phyloP scores from a whole-genome alignment of 768 basidiomycete species.

The Rhodosporidiobolus sp. region DNA sequence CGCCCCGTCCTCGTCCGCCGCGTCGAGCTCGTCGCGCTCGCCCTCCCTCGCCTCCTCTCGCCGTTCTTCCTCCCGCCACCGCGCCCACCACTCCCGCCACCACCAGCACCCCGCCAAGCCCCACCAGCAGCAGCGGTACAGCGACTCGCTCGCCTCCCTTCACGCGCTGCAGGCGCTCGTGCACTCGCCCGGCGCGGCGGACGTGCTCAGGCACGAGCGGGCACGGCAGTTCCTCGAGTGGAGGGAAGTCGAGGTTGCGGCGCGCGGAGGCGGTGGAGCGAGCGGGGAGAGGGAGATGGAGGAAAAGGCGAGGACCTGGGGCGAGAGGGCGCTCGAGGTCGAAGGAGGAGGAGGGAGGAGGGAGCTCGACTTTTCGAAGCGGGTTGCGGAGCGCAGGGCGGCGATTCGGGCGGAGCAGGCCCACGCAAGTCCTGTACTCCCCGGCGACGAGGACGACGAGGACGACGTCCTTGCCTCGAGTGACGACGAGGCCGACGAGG shows the following conservation, averaged over 20 bases:
- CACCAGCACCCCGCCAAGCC: not conserved
- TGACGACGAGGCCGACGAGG: not conserved
- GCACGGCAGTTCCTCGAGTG: conserved; percentile 24
- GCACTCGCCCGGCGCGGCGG: not conserved
- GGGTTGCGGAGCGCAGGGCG: conserved; percentile 20
- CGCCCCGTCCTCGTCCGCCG: not conserved
- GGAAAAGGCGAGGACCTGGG: not conserved
- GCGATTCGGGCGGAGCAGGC: not conserved
- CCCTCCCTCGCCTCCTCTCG: conserved; percentile 7
- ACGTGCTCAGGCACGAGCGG: not conserved
- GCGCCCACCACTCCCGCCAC: not conserved
- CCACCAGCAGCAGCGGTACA: not conserved
- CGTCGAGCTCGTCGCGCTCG: not conserved
- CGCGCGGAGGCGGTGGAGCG: not conserved
- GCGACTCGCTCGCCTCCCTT: conserved; percentile 9
- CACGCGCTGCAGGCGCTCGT: conserved; percentile 8
- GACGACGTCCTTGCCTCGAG: not conserved
- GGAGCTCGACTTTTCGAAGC: conserved; percentile 23
- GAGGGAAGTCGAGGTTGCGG: conserved; percentile 33
- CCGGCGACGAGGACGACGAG: not conserved
- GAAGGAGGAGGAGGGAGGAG: not conserved
- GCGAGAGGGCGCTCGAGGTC: not conserved
- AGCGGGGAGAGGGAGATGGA: not conserved
- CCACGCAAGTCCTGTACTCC: too few relatives aligned
- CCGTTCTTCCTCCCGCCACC: not conserved